Percentiles rank a stretch among this genome's conserved stretches.
Evolutionary conservation across 129 eudicot genomes (phyloP).

Genomic region (Pittosporum tobira): DNA sequence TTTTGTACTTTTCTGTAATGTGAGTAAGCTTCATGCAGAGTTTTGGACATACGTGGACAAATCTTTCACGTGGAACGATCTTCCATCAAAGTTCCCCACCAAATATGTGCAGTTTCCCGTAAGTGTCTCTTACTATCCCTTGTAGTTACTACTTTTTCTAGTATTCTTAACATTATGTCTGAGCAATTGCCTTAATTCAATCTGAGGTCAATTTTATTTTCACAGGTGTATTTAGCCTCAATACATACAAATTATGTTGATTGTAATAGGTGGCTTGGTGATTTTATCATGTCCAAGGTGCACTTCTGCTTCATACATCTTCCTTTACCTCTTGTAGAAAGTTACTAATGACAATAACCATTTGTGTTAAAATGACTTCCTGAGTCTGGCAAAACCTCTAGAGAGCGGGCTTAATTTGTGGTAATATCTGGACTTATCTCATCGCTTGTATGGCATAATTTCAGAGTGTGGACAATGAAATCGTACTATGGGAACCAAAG

Average conservation of each 20-base stretch:
- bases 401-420: neutral
- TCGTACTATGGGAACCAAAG: constrained; percentile 92
- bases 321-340: neutral
- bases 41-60: constrained; percentile 96
- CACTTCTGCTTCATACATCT: constrained; percentile 9
- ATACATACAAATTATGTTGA: constrained; percentile 92
- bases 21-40: constrained; percentile 42
- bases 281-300: constrained; percentile 92
- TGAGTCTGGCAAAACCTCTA: neutral
- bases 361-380: neutral
- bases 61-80: constrained; percentile 95
- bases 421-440: constrained; percentile 1
- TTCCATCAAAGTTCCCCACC: constrained; percentile 91
- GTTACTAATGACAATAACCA: neutral
- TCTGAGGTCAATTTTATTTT: constrained; percentile 6
- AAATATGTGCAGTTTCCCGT: constrained; percentile 99
- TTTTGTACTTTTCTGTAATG: constrained; percentile 7
- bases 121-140: constrained; percentile 14
- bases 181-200: constrained; percentile 9
- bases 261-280: constrained; percentile 98
- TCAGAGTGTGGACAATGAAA: constrained; percentile 96
- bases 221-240: constrained; percentile 75
- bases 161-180: neutral
- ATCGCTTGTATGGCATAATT: neutral
- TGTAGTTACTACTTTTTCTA: neutral